Evolutionary conservation across 345 rosid species (phyloP).

Genomic region (Lepidium didymum): DNA sequence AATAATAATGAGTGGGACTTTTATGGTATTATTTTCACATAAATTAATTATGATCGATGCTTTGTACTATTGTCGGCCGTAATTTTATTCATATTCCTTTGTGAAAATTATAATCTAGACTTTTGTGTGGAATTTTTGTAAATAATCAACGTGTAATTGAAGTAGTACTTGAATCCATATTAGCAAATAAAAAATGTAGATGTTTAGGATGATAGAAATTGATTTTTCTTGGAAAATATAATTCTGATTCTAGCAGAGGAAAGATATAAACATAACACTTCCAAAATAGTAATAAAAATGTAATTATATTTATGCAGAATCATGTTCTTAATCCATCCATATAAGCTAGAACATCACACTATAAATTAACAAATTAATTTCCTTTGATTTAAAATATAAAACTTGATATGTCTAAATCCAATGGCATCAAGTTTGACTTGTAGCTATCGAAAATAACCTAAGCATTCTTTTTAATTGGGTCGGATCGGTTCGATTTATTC

Average conservation of each 20-base stretch:
- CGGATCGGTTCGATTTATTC: too few species aligned
- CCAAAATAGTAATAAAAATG: too few species aligned
- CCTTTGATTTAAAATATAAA: background rate
- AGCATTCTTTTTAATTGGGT: too few species aligned
- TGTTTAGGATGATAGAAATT: too few species aligned
- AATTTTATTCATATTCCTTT: slow-evolving; percentile 22
- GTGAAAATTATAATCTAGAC: background rate
- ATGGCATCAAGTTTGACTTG: too few species aligned
- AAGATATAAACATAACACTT: too few species aligned
- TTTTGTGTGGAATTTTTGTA: background rate
- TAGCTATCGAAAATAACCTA: too few species aligned
- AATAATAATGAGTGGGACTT: slow-evolving; percentile 8
- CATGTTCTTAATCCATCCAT: background rate
- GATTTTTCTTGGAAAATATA: too few species aligned
- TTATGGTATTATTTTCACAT: background rate
- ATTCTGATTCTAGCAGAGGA: too few species aligned
- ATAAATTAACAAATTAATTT: background rate
- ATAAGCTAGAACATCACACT: background rate
- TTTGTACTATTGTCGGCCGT: slow-evolving; percentile 17
- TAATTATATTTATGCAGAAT: slow-evolving; percentile 1
- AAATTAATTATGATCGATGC: slow-evolving; percentile 8
- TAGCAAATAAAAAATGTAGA: too few species aligned
- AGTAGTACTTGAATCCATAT: too few species aligned
- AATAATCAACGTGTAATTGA: background rate
- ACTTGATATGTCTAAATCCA: too few species aligned